phyloP scores from a whole-genome alignment of 345 rosid genomes.

The Arabidopsis thaliana region DNA sequence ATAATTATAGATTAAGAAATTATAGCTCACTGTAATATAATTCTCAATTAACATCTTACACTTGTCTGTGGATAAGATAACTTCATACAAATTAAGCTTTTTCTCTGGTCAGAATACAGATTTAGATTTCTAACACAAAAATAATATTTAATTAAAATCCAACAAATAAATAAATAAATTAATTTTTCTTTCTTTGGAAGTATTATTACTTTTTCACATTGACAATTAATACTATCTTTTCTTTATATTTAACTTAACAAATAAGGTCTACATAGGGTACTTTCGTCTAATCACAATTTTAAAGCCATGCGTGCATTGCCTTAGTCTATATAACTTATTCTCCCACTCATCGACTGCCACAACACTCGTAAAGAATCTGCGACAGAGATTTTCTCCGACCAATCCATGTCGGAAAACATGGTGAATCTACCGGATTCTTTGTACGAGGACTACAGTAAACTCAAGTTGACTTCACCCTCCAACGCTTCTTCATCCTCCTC shows the following conservation, averaged over 20 bases:
- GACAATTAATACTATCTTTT: conserved; percentile 15
- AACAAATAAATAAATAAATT: conserved; percentile 11
- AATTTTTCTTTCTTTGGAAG: conserved; percentile 2
- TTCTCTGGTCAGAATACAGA: conserved; percentile 27
- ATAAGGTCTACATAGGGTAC: background rate
- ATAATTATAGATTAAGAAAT: background rate
- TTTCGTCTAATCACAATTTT: background rate
- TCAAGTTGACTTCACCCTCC: background rate
- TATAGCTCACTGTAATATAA: background rate
- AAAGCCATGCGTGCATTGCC: conserved; percentile 25
- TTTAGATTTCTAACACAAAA: background rate
- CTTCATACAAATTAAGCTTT: background rate
- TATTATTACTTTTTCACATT: background rate
- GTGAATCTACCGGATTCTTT: conserved; percentile 35
- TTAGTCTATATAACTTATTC: conserved; percentile 32
- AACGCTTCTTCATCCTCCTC: background rate
- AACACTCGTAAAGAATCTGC: background rate
- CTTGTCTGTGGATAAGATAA: conserved; percentile 10
- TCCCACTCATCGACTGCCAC: conserved; percentile 28
- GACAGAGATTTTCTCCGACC: background rate
- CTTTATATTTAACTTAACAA: background rate
- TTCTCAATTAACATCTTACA: background rate
- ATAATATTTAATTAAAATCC: background rate
- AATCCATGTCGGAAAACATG: conserved; percentile 4
- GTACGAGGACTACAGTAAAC: conserved; percentile 36